These are phyloP conservation scores for Pestalotiopsis sp. DNA, from an alignment of 2,329 filamentous ascomycete genomes.

Conservation along the genomic window DNA sequence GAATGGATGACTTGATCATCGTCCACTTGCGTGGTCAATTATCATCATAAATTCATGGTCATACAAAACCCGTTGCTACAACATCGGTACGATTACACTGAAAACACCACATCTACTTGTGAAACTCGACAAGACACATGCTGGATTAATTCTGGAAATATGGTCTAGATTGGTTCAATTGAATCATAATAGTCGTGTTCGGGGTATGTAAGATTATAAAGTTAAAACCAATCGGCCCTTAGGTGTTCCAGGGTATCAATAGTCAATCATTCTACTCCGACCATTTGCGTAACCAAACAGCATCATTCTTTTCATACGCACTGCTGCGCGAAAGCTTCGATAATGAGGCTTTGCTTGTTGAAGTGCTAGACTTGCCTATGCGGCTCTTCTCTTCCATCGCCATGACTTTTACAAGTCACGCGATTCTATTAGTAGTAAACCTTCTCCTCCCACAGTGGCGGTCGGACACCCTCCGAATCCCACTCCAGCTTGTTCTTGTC, in stretches of 20 bases:
- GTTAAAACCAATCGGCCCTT: background rate
- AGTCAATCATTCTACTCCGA: background rate
- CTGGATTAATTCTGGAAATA: background rate
- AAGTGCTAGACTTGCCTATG: background rate
- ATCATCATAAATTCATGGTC: no score
- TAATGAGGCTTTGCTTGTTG: background rate
- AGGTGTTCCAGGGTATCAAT: background rate
- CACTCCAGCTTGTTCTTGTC: slow-evolving; percentile 61
- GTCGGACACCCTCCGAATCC: slow-evolving; percentile 35
- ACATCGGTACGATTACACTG: no score
- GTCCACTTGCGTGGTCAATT: no score
- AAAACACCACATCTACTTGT: no score
- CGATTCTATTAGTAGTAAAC: slow-evolving; percentile 31
- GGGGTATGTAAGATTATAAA: background rate
- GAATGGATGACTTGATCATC: background rate
- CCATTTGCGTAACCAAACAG: background rate
- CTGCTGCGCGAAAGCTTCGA: background rate
- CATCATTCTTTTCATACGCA: background rate
- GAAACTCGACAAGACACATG: background rate
- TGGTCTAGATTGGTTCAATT: background rate
- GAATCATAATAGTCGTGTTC: background rate
- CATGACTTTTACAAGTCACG: background rate
- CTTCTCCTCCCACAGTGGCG: slow-evolving; percentile 38
- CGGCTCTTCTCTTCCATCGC: background rate
- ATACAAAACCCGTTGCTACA: no score